Evolutionary conservation across 441 rosid genomes (phyloP).

Genomic region (Adansonia rubrostipa): DNA sequence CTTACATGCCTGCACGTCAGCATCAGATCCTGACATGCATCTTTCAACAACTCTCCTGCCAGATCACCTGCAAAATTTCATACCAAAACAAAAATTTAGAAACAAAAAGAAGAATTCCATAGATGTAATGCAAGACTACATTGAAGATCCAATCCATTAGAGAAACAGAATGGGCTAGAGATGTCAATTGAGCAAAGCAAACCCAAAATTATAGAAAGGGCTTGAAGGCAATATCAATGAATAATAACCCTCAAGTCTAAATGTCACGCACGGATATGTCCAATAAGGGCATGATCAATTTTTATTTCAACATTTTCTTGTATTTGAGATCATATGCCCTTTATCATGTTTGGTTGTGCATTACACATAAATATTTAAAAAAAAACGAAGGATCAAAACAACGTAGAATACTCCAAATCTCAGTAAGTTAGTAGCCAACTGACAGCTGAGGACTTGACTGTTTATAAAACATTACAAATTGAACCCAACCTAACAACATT

Average conservation of each 20-base stretch:
- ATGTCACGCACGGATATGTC: too few species aligned
- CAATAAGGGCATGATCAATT: too few species aligned
- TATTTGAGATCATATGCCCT: too few species aligned
- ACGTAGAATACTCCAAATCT: background rate
- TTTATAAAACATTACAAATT: background rate
- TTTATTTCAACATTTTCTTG: too few species aligned
- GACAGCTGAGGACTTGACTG: background rate
- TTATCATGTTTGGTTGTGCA: too few species aligned
- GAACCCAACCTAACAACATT: background rate
- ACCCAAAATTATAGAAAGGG: background rate
- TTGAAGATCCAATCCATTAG: slow-evolving; percentile 3
- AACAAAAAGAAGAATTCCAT: background rate
- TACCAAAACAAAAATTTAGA: too few species aligned
- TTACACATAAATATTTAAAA: too few species aligned
- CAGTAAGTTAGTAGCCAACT: background rate
- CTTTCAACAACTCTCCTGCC: slow-evolving; percentile 78
- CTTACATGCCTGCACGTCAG: slow-evolving; percentile 77
- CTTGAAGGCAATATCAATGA: background rate
- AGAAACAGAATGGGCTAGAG: background rate
- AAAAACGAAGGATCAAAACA: too few species aligned
- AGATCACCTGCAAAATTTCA: slow-evolving; percentile 61
- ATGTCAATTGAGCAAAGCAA: background rate
- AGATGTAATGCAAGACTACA: too few species aligned
- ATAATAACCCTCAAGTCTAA: background rate
- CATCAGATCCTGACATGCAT: slow-evolving; percentile 81